Percentiles rank a stretch among this genome's conserved stretches.
These are phyloP conservation scores for Colletotrichum karsti DNA, from an alignment of 2,329 filamentous ascomycete species.

Conservation along the genomic window DNA sequence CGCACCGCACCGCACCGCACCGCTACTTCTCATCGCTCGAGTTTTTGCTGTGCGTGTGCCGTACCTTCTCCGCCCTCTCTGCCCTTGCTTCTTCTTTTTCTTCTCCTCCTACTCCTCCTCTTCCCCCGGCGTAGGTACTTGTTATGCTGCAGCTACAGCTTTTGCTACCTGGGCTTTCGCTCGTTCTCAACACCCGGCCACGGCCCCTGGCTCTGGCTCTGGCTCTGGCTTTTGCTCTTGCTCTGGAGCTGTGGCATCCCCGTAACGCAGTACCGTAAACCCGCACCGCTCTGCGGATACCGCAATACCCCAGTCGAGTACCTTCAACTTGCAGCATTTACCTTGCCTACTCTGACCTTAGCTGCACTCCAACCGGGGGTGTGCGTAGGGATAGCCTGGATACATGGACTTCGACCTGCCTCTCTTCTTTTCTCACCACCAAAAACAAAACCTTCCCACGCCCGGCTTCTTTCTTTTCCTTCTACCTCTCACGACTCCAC, in stretches of 20 bases:
- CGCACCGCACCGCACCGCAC: constrained; percentile 13
- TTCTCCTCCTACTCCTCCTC: too few relatives aligned
- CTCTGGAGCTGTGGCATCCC: not conserved
- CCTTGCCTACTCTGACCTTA: constrained; percentile 9
- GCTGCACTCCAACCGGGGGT: constrained; percentile 21
- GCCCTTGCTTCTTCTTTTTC: too few relatives aligned
- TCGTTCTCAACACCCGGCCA: not conserved
- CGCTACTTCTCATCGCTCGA: not conserved
- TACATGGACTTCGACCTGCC: constrained; percentile 27
- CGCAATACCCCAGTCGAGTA: constrained; percentile 22
- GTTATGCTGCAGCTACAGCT: too few relatives aligned
- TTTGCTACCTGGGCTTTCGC: not conserved
- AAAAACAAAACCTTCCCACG: constrained; percentile 33
- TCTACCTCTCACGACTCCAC: constrained; percentile 43
- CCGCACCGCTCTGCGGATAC: constrained; percentile 14
- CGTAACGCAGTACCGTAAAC: not conserved
- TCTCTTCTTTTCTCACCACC: constrained; percentile 33
- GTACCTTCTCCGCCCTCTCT: too few relatives aligned
- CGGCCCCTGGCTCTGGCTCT: not conserved
- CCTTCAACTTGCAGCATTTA: constrained; percentile 9
- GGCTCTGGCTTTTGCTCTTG: not conserved
- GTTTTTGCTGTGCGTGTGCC: not conserved
- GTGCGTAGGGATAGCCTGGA: constrained; percentile 19
- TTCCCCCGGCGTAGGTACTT: too few relatives aligned
- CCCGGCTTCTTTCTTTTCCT: constrained; percentile 33